Conservation (phyloP, 768 basidiomycete species). For the Termitomyces bulborhizus region DNA sequence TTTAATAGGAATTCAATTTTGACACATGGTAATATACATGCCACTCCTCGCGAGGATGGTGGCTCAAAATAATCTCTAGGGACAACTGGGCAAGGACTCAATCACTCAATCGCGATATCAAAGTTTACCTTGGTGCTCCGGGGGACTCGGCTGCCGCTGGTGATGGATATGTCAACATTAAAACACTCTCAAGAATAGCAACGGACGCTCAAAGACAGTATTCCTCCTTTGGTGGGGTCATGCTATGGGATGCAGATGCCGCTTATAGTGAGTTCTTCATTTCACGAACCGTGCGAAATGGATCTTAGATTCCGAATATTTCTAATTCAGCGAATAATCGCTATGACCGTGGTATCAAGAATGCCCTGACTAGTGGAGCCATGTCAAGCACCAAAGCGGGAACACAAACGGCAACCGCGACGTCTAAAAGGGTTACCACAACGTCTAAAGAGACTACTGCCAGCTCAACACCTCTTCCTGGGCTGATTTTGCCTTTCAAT, state of each 20-base stretch:
- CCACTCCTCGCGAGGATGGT: not conserved
- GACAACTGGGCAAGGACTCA: conserved; percentile 56
- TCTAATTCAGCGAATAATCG: conserved; percentile 33
- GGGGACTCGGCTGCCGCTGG: conserved; percentile 45
- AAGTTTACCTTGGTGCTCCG: conserved; percentile 56
- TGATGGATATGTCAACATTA: conserved; percentile 43
- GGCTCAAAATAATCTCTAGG: conserved; percentile 20
- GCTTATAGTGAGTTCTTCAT: conserved; percentile 32
- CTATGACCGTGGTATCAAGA: conserved; percentile 46
- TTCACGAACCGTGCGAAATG: conserved; percentile 7
- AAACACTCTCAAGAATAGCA: conserved; percentile 36
- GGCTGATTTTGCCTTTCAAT: conserved; percentile 14
- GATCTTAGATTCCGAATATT: not conserved
- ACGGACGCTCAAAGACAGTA: conserved; percentile 40
- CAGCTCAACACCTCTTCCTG: conserved; percentile 6
- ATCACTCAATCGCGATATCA: conserved; percentile 53
- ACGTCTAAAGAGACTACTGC: not conserved
- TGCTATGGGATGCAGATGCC: conserved; percentile 39
- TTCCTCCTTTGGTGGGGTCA: conserved; percentile 55
- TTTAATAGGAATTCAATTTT: conserved; percentile 44
- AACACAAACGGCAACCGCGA: not conserved
- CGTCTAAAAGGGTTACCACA: not conserved
- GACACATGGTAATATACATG: conserved; percentile 33
- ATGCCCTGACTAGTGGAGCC: conserved; percentile 27
- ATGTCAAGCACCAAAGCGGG: not conserved